Base-by-base conservation (phyloP, 2,329 filamentous ascomycete species). In the Venturia pyrina region DNA sequence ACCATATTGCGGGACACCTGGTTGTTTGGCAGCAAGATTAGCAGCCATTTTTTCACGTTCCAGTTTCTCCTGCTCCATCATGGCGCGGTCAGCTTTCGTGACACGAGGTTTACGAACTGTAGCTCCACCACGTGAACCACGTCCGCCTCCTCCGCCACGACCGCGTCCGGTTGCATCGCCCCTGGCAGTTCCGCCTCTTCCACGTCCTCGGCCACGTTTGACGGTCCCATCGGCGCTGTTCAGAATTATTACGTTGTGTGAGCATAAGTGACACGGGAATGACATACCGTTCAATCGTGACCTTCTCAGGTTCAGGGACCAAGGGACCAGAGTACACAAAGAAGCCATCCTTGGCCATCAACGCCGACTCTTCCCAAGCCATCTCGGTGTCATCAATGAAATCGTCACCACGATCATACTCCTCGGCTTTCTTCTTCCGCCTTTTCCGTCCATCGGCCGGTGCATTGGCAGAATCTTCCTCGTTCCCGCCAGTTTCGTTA, bases 301-400 rank as follows among this genome's bases (percentile, higher is more conserved):
- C 34, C 77, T 95, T 93, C 78, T 96, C 89, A 28, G 88, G 90
- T 76, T 96, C 92, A 5, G 89, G 89, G 28, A 98, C 85, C 60
- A 99, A 80, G 10, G 93, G 93, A 3, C 95, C 95, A 68, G 91
- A 96, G 77, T 97, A 99, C 1, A 99, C 95, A 75, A 98, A 99
- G 80, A 98, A 99, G 0, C 95, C 95, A 74, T 98, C 95, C 71
- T 93, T 91, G 70, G 91, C 93, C 60, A 95, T 93, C 5, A 93
- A 92, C 7, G 93, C 93, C 74, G 96, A 90, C 73, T 96, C 91
- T 77, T 98, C 91, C 93, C 93, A 98, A 0, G 96, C 83, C 73
- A 97, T 77, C 75, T 99, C 95, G 1, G 92, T 96, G 74, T 99
- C 95, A 72, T 99, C 95, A 66, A 88, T 86, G 72, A 88, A 88